Evolutionary conservation across 2,329 filamentous ascomycete species (phyloP), one percentile per base, ranked within the genome.

Genomic region (Aspergillus intermedius): DNA sequence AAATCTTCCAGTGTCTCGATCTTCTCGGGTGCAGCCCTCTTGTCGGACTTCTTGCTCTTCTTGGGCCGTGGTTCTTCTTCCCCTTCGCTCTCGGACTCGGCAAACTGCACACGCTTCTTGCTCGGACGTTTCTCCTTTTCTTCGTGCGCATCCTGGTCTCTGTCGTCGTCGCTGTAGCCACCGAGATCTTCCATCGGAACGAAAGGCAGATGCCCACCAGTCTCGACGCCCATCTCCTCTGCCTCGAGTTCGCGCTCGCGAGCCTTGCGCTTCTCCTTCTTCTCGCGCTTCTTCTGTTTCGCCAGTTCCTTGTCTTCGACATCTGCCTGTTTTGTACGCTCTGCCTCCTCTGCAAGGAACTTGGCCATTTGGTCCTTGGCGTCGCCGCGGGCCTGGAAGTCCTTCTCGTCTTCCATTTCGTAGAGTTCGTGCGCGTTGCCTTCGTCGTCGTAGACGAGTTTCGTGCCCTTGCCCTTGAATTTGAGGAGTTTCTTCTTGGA

Each of bases 401-500:
- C 82, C 0, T 84, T 83, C 70, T 96, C 89, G 67, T 87, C 82
- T 64, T 91, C 86, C 57, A 98, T 82, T 66, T 95, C 87, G 73
- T 97, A 96, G 12, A 94, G 68, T 54, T 87, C 81, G 67, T 93
- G 90, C 3, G 90, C 78, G 53, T 87, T 84, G 58, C 91, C 91
- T 28, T 96, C 89, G 43, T 95, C 91, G 70, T 97, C 91, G 66
- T 91, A 98, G 4, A 96, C 78, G 6, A 96, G 74, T 66, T 93
- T 95, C 37, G 81, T 84, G 10, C 88, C 87, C 64, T 86, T 87
- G 63, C 89, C 88, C 75, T 90, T 94, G 75, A 88, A 87, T 66
- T 95, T 93, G 63, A 89, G 79, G 56, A 96, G 80, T 70, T 94
- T 87, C 78, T 95, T 95, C 77, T 96, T 97, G 17, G 88, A 94